Evolutionary conservation across 352 stramenopile genomes (phyloP).

Genomic region (Blastocystis hominis): DNA sequence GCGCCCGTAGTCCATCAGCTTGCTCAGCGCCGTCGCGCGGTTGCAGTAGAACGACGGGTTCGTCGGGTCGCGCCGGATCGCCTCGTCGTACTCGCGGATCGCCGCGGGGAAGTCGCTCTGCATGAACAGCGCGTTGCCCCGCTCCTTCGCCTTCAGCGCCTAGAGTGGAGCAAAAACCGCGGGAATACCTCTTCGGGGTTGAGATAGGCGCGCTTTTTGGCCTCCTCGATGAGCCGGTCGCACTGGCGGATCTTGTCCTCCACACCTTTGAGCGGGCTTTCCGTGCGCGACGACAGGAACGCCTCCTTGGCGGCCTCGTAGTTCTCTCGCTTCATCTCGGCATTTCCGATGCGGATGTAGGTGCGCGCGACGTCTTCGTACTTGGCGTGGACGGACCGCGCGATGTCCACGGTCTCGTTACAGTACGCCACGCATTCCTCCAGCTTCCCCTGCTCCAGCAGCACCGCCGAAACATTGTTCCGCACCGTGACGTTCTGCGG

Average conservation of each 20-base stretch:
- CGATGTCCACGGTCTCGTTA: constrained; percentile 83
- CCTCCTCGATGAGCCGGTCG: constrained; percentile 75
- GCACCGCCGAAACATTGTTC: constrained; percentile 91
- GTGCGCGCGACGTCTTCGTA: constrained; percentile 87
- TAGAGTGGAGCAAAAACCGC: neutral
- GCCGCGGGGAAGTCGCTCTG: constrained; percentile 81
- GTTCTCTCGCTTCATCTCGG: constrained; percentile 86
- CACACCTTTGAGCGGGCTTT: constrained; percentile 79
- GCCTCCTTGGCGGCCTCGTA: constrained; percentile 72
- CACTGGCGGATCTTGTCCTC: constrained; percentile 88
- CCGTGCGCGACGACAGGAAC: constrained; percentile 75
- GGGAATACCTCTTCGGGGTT: constrained; percentile 78
- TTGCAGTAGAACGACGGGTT: constrained; percentile 97
- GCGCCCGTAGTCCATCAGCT: constrained; percentile 85
- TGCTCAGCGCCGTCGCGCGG: constrained; percentile 88
- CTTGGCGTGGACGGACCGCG: constrained; percentile 80
- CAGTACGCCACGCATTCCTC: constrained; percentile 79
- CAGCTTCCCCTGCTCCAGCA: constrained; percentile 86
- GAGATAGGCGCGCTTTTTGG: constrained; percentile 82
- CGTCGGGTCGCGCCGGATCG: constrained; percentile 93
- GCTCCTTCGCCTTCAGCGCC: constrained; percentile 85
- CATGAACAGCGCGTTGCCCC: constrained; percentile 94
- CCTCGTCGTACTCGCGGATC: constrained; percentile 86
- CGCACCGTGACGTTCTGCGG: constrained; percentile 88
- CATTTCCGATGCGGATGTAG: constrained; percentile 86